Percentiles rank a stretch among this genome's conserved stretches.
Evolutionary conservation across 768 basidiomycete genomes (phyloP).

Genomic region (Fistulinella prunicolor): DNA sequence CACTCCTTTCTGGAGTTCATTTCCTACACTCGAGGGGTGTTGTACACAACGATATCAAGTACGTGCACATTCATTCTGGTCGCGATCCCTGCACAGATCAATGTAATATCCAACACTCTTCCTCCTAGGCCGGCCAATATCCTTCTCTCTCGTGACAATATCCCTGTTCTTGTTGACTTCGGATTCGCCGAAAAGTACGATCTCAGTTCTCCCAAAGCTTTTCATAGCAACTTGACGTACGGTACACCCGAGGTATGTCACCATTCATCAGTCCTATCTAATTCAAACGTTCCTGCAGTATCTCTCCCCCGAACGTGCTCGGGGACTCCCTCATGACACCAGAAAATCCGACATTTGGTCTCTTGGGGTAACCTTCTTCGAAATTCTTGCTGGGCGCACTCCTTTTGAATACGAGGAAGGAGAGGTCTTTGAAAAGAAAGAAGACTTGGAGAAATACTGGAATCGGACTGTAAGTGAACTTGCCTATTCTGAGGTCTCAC

Average conservation of each 20-base stretch:
- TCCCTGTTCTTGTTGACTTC: slow-evolving; percentile 92
- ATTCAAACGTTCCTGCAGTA: slow-evolving; percentile 49
- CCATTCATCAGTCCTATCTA: background rate
- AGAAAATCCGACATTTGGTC: slow-evolving; percentile 88
- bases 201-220: slow-evolving; percentile 55
- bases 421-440: slow-evolving; percentile 74
- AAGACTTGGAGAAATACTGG: slow-evolving; percentile 86
- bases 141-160: slow-evolving; percentile 69
- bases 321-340: slow-evolving; percentile 88
- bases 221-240: slow-evolving; percentile 79
- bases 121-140: slow-evolving; percentile 83
- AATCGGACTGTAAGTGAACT: slow-evolving; percentile 60
- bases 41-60: slow-evolving; percentile 96
- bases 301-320: slow-evolving; percentile 87
- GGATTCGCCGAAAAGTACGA: slow-evolving; percentile 93
- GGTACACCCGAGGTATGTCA: slow-evolving; percentile 82
- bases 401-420: slow-evolving; percentile 84
- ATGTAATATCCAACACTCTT: background rate
- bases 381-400: slow-evolving; percentile 88
- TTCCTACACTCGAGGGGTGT: slow-evolving; percentile 83
- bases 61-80: slow-evolving; percentile 26
- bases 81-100: too few species aligned
- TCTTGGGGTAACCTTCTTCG: slow-evolving; percentile 90
- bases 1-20: slow-evolving; percentile 76
- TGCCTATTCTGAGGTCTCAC: background rate